These are phyloP conservation scores for Beauveria sp. DNA, from an alignment of 2,329 filamentous ascomycete genomes.

Conservation along the genomic window DNA sequence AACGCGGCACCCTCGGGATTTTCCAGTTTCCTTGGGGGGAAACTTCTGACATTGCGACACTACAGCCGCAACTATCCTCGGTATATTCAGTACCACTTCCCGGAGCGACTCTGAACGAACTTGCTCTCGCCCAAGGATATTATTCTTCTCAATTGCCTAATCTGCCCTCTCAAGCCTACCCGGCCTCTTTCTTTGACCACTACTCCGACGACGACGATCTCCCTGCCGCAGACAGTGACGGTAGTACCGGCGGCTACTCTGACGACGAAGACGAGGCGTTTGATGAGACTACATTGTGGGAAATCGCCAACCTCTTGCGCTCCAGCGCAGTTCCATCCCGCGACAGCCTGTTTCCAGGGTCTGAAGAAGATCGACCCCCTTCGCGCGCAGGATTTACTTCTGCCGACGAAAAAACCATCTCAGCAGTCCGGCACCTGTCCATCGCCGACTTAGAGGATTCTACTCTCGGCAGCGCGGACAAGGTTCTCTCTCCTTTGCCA, in stretches of 20 bases:
- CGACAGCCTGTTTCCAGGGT: conserved; percentile 38
- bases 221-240: conserved; percentile 26
- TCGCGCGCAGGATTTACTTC: neutral
- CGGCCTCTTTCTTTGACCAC: conserved; percentile 52
- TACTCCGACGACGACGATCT: conserved; percentile 47
- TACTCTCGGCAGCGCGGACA: conserved; percentile 15
- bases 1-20: conserved; percentile 52
- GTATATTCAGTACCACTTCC: conserved; percentile 35
- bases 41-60: conserved; percentile 47
- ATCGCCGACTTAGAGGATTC: neutral
- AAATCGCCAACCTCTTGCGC: conserved; percentile 53
- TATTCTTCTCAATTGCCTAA: conserved; percentile 8
- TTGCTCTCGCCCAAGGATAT: conserved; percentile 1
- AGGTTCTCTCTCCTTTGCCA: conserved; percentile 2
- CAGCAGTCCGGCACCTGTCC: neutral
- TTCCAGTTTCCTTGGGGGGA: conserved; percentile 63
- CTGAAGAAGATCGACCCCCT: conserved; percentile 1
- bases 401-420: neutral
- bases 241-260: conserved; percentile 23
- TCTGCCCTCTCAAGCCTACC: conserved; percentile 28
- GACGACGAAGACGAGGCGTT: conserved; percentile 43
- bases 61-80: conserved; percentile 30
- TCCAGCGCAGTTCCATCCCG: conserved; percentile 44
- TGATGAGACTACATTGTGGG: conserved; percentile 55
- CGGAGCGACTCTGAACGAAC: conserved; percentile 36